phyloP scores from a whole-genome alignment of 257 asterid species.

The Asclepias syriaca region DNA sequence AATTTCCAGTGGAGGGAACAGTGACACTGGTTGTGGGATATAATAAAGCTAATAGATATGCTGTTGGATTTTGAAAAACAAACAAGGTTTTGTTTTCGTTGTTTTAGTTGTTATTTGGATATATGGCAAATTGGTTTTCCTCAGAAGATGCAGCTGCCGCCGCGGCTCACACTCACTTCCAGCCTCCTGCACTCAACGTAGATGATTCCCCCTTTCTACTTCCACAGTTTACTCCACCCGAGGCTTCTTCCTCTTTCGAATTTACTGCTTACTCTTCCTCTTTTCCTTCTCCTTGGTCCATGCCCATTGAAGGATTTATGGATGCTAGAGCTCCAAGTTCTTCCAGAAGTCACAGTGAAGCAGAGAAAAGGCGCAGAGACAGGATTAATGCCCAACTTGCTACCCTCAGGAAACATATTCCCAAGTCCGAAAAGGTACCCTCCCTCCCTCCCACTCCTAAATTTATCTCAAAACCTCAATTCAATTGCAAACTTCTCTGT shows the following conservation, averaged over 20 bases:
- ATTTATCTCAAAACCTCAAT: background rate
- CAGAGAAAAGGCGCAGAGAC: constrained; percentile 84
- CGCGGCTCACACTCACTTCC: constrained; percentile 6
- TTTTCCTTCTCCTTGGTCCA: constrained; percentile 23
- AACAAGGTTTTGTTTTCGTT: background rate
- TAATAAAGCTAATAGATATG: background rate
- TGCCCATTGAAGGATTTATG: constrained; percentile 24
- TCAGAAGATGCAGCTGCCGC: constrained; percentile 17
- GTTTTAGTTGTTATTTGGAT: background rate
- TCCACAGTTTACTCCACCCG: constrained; percentile 26
- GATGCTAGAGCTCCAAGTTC: constrained; percentile 33
- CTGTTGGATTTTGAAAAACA: constrained; percentile 23
- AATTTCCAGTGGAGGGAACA: background rate
- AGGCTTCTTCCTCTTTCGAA: constrained; percentile 17
- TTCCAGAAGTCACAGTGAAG: constrained; percentile 73
- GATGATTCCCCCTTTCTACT: constrained; percentile 12
- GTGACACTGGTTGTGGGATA: background rate
- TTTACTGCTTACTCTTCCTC: constrained; percentile 18
- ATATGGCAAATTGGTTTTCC: constrained; percentile 43
- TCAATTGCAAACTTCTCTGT: background rate
- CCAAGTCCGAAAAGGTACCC: constrained; percentile 69
- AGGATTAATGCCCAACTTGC: constrained; percentile 79
- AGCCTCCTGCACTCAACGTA: background rate
- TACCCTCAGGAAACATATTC: constrained; percentile 67
- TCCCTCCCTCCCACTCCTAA: background rate